Evolutionary conservation across 78 protist species (phyloP).

Genomic region (Tieghemostelium lacteum): DNA sequence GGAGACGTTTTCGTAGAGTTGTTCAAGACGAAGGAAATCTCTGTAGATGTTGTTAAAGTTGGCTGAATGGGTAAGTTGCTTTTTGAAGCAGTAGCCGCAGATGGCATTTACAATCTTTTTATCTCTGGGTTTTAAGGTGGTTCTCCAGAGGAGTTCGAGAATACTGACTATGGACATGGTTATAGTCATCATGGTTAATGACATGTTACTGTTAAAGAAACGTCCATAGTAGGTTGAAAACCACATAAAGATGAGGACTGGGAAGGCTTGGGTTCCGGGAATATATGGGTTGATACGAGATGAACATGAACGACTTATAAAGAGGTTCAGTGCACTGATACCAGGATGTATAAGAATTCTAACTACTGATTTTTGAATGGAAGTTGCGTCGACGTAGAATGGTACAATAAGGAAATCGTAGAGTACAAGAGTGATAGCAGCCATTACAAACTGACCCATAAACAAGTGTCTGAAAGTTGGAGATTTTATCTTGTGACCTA

Average conservation of each 20-base stretch:
- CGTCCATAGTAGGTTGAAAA: conserved; percentile 74
- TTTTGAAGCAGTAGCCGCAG: conserved; percentile 65
- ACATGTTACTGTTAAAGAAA: conserved; percentile 64
- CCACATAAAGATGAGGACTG: conserved; percentile 73
- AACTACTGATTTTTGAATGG: conserved; percentile 44
- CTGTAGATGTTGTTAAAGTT: conserved; percentile 54
- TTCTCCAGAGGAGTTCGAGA: conserved; percentile 51
- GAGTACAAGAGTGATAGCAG: conserved; percentile 32
- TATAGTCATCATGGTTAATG: conserved; percentile 49
- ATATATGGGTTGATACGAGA: conserved; percentile 39
- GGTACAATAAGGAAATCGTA: conserved; percentile 48
- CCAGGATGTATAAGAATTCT: conserved; percentile 66
- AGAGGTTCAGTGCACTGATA: conserved; percentile 41
- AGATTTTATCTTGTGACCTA: conserved; percentile 37
- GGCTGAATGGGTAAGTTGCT: conserved; percentile 12
- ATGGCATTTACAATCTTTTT: conserved; percentile 70
- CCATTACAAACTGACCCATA: conserved; percentile 66
- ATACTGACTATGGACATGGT: conserved; percentile 62
- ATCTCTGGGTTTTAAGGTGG: conserved; percentile 71
- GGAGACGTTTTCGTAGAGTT: conserved; percentile 53
- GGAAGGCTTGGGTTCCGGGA: conserved; percentile 57
- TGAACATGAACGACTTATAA: conserved; percentile 57
- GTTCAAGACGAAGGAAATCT: conserved; percentile 67
- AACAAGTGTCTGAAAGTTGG: conserved; percentile 59
- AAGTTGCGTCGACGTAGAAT: conserved; percentile 11